A percentile compares a stretch with the other conserved stretches of the same genome.
These are phyloP conservation scores for Tolypocladium cylindrosporum DNA, from an alignment of 2,329 filamentous ascomycete genomes.

Conservation along the genomic window DNA sequence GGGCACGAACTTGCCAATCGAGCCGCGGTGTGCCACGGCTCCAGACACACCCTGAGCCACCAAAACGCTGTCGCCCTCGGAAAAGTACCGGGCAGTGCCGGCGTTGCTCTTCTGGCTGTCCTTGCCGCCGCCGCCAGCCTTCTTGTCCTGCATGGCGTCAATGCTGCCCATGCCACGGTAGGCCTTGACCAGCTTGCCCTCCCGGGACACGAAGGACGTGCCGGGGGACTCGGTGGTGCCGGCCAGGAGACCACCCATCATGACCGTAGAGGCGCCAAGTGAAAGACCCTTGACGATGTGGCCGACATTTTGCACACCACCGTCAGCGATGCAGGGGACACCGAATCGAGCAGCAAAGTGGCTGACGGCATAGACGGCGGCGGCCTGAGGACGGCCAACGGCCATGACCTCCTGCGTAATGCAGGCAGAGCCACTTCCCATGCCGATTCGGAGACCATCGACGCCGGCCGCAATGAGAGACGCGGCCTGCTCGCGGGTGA, in stretches of 20 bases:
- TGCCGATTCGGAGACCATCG: constrained; percentile 94
- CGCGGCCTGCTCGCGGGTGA: constrained; percentile 93
- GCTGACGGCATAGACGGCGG: constrained; percentile 82
- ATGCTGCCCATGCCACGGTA: constrained; percentile 99
- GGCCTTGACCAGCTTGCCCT: constrained; percentile 97
- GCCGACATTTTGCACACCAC: constrained; percentile 95
- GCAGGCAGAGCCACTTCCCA: constrained; percentile 96
- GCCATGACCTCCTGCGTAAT: constrained; percentile 99
- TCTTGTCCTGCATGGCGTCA: constrained; percentile 99
- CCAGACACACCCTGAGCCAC: constrained; percentile 96
- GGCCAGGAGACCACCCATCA: constrained; percentile 98
- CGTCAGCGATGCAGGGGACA: constrained; percentile 95
- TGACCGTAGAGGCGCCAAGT: constrained; percentile 87
- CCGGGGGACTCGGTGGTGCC: constrained; percentile 97
- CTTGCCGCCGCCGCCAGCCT: constrained; percentile 66
- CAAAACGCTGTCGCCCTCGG: constrained; percentile 86
- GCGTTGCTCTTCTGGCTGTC: constrained; percentile 78
- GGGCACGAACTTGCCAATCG: constrained; percentile 88
- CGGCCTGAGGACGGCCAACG: constrained; percentile 90
- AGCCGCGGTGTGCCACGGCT: constrained; percentile 69
- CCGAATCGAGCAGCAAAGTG: constrained; percentile 87
- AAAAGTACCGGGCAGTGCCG: constrained; percentile 96
- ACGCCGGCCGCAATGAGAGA: constrained; percentile 85
- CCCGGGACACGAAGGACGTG: constrained; percentile 89
- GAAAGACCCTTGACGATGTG: constrained; percentile 98